Percentiles rank a stretch among this genome's conserved stretches.
phyloP scores from a whole-genome alignment of 139 green algal species.

The Chlorella ohadii region DNA sequence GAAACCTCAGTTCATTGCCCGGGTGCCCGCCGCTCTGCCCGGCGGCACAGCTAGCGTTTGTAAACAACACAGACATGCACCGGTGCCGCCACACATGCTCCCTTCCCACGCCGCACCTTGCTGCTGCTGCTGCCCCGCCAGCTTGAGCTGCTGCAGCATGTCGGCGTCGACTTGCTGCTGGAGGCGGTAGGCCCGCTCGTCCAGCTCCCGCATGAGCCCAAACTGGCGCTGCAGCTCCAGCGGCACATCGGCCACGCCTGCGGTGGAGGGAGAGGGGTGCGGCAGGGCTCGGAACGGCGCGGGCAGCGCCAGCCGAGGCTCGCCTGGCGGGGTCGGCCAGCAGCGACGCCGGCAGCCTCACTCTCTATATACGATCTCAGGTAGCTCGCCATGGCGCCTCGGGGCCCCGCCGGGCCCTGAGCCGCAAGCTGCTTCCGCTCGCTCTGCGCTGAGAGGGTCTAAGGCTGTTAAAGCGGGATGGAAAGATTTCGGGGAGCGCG shows the following conservation, averaged over 20 bases:
- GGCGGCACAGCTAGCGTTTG: neutral
- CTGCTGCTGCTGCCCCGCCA: slow-evolving; percentile 13
- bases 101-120: neutral
- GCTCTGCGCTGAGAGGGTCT: no score
- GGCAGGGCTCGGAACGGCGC: neutral
- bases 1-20: no score
- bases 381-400: slow-evolving; percentile 51
- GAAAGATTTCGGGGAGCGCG: no score
- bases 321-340: neutral
- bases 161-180: slow-evolving; percentile 61
- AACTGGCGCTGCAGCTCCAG: slow-evolving; percentile 69
- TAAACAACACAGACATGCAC: no score
- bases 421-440: neutral
- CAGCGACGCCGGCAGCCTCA: neutral
- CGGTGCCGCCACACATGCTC: no score
- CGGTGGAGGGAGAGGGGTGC: neutral
- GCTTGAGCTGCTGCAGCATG: slow-evolving; percentile 39
- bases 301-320: neutral
- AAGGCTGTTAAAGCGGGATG: neutral
- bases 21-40: no score
- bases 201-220: slow-evolving; percentile 70
- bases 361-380: slow-evolving; percentile 64
- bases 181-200: slow-evolving; percentile 54
- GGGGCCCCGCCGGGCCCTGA: neutral
- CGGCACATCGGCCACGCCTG: slow-evolving; percentile 63